Percentiles rank a stretch among this genome's conserved stretches.
Evolutionary conservation across 1,139 yeast species (phyloP).

Genomic region (Candida freyschussii): DNA sequence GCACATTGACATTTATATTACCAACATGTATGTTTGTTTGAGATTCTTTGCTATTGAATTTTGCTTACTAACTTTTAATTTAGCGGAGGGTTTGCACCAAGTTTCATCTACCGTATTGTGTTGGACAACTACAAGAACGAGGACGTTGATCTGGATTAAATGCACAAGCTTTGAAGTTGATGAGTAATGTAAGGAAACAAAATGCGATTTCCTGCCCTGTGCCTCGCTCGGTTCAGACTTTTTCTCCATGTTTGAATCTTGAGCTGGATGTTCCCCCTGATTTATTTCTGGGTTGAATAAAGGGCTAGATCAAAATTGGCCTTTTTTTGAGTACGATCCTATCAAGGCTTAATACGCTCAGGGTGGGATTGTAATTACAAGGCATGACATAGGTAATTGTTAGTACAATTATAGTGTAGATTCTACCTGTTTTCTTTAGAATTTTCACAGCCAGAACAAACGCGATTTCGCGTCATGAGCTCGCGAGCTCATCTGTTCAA

Average conservation of each 20-base stretch:
- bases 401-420: no score
- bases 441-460: no score
- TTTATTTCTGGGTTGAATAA: constrained; percentile 28
- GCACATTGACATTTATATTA: constrained; percentile 87
- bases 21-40: constrained; percentile 53
- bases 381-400: constrained; percentile 42
- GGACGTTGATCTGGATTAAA: constrained; percentile 53
- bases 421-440: no score
- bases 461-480: no score
- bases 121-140: constrained; percentile 89
- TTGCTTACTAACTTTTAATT: constrained; percentile 21
- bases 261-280: constrained; percentile 38
- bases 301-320: constrained; percentile 53
- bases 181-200: background rate
- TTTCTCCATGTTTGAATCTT: constrained; percentile 28
- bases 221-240: constrained; percentile 34
- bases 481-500: no score
- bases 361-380: constrained; percentile 72
- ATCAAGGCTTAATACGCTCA: constrained; percentile 45
- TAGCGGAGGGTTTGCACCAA: constrained; percentile 91
- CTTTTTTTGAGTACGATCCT: constrained; percentile 75
- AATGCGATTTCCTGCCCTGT: constrained; percentile 29
- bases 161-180: no score
- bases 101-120: constrained; percentile 90
- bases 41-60: background rate